Conservation (phyloP, 768 basidiomycete genomes). For the Serendipita sp. region DNA sequence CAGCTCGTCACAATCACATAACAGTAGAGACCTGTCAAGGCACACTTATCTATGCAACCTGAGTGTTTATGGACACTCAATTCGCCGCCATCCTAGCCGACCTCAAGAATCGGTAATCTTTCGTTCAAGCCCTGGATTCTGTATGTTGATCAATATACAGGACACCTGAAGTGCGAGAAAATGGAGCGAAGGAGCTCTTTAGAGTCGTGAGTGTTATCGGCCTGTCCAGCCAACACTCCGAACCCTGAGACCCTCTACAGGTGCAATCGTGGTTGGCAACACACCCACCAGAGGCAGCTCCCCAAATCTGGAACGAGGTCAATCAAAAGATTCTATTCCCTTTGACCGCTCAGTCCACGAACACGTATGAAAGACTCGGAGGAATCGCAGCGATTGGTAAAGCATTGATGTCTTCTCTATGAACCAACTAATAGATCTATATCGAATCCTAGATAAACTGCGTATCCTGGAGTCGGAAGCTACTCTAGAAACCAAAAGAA, state of each 20-base stretch:
- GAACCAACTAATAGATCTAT: not conserved
- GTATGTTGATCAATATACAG: not conserved
- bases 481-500: conserved; percentile 52
- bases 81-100: not conserved
- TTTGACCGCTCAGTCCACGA: conserved; percentile 52
- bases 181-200: not conserved
- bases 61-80: not conserved
- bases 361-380: conserved; percentile 63
- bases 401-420: conserved; percentile 11
- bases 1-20: not conserved
- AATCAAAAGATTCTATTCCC: conserved; percentile 59
- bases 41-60: not conserved
- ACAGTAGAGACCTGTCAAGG: not conserved
- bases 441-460: conserved; percentile 38
- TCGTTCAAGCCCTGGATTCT: not conserved
- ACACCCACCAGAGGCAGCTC: conserved; percentile 64
- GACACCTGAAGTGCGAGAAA: not conserved
- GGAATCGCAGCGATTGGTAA: conserved; percentile 77
- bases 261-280: conserved; percentile 58
- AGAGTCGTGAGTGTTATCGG: not conserved
- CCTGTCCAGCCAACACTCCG: not conserved
- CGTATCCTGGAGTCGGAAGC: conserved; percentile 65
- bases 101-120: not conserved
- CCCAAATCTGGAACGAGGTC: conserved; percentile 75
- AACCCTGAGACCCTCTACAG: conserved; percentile 23